Conservation (phyloP, 768 basidiomycete genomes). For the Nidularia sp. region DNA sequence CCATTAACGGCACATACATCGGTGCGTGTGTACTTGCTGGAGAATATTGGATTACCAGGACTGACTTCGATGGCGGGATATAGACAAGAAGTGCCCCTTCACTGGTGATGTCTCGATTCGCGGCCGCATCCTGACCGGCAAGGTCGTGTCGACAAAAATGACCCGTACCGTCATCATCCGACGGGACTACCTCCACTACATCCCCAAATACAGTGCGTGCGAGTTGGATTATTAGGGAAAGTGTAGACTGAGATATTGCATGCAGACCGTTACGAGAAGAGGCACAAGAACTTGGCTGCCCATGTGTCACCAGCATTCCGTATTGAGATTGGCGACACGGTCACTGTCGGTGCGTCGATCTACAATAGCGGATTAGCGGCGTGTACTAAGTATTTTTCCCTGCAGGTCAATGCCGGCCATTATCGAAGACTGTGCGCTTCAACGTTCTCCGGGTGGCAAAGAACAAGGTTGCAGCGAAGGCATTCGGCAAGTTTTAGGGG, state of each 20-base stretch:
- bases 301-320: constrained; percentile 99
- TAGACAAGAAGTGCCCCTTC: constrained; percentile 99
- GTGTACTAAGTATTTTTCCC: no score
- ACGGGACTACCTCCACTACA: constrained; percentile 90
- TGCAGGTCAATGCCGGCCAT: constrained; percentile 94
- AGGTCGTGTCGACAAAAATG: constrained; percentile 99
- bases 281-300: constrained; percentile 97
- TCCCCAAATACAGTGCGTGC: constrained; percentile 94
- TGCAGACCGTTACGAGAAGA: constrained; percentile 94
- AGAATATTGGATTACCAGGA: background rate
- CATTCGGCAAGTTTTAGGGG: constrained; percentile 88
- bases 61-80: background rate
- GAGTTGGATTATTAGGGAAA: background rate
- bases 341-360: constrained; percentile 81
- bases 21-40: constrained; percentile 47
- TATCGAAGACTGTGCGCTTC: constrained; percentile 99
- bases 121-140: constrained; percentile 97
- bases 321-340: constrained; percentile 88
- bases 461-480: constrained; percentile 88
- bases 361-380: no score
- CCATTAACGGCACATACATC: constrained; percentile 94
- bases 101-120: constrained; percentile 96
- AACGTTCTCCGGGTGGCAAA: constrained; percentile 95
- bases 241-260: background rate
- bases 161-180: constrained; percentile 97